Percentiles rank a stretch among this genome's conserved stretches.
phyloP scores from a whole-genome alignment of 345 rosid genomes.

The Pugionium cornutum region DNA sequence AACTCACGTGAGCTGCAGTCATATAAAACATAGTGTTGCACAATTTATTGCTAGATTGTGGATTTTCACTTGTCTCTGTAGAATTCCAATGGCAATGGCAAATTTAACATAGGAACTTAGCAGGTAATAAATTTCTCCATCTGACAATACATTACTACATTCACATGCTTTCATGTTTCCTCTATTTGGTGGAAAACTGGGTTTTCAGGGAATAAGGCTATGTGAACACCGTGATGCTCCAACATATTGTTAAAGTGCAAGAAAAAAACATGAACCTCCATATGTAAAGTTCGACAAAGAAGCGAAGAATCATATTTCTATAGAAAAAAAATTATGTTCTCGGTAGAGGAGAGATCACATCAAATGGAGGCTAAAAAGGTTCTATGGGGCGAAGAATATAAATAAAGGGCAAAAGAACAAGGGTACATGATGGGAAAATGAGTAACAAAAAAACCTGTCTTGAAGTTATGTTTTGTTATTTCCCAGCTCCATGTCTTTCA shows the following conservation, averaged over 20 bases:
- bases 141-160: constrained; percentile 5
- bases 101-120: constrained; percentile 94
- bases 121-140: constrained; percentile 53
- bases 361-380: constrained; percentile 10
- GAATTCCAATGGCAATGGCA: constrained; percentile 80
- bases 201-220: constrained; percentile 84
- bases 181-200: constrained; percentile 1
- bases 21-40: no score
- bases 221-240: constrained; percentile 92
- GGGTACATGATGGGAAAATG: constrained; percentile 9
- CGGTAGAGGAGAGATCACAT: no score
- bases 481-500: constrained; percentile 69
- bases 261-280: no score
- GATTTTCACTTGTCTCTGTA: constrained; percentile 36
- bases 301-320: constrained; percentile 11
- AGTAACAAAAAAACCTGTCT: background rate
- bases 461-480: constrained; percentile 50
- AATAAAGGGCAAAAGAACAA: background rate
- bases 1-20: constrained; percentile 62
- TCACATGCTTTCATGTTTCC: constrained; percentile 20
- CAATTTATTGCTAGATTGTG: background rate
- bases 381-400: constrained; percentile 26
- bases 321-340: no score
- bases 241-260: constrained; percentile 24
- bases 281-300: background rate